These are phyloP conservation scores for Ophiostoma piceae DNA, from an alignment of 2,329 filamentous ascomycete genomes.

Conservation along the genomic window DNA sequence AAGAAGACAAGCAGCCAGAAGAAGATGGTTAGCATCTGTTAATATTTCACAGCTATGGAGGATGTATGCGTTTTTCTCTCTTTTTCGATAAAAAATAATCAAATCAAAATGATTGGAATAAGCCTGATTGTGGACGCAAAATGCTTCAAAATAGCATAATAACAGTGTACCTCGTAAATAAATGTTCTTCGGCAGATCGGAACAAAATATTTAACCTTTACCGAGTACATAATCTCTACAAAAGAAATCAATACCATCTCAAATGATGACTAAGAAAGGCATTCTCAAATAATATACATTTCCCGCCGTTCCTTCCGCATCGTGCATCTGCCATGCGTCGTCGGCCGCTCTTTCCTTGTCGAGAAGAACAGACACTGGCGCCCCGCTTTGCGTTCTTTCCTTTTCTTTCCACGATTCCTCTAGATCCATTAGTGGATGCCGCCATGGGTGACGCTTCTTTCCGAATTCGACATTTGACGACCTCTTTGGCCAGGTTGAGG, in stretches of 20 bases:
- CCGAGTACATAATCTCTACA: background rate
- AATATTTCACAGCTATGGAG: too few relatives aligned
- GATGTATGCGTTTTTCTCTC: too few relatives aligned
- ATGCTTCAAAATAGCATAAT: too few relatives aligned
- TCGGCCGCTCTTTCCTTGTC: constrained; percentile 6
- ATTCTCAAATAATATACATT: background rate
- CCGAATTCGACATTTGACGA: background rate
- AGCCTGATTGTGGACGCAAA: too few relatives aligned
- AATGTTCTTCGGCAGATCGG: background rate
- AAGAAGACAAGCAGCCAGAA: background rate
- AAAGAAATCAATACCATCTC: background rate
- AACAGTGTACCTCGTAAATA: too few relatives aligned
- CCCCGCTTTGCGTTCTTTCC: constrained; percentile 7
- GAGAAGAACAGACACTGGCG: background rate
- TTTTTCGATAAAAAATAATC: too few relatives aligned
- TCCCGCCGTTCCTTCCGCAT: background rate
- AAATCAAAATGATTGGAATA: too few relatives aligned
- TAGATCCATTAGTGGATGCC: background rate
- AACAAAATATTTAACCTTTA: background rate
- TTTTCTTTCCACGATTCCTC: background rate
- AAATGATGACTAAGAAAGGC: background rate
- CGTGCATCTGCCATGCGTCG: background rate
- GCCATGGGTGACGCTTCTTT: constrained; percentile 2
- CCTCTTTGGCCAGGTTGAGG: background rate
- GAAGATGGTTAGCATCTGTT: background rate